Conservation (phyloP, 495 filamentous ascomycete genomes). For the Trichoderma reesei region DNA sequence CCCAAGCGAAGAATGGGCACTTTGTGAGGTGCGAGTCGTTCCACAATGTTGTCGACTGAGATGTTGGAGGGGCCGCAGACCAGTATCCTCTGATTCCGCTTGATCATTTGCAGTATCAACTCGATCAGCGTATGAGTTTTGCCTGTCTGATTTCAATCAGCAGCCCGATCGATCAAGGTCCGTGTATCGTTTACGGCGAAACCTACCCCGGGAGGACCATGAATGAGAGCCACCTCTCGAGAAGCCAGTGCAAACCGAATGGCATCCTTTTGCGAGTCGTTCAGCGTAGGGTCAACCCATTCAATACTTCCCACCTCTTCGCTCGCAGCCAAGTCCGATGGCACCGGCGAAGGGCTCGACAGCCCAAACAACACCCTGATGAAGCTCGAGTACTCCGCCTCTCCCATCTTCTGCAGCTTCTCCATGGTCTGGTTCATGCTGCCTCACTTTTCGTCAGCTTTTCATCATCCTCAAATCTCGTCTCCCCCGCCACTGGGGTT, state of each 20-base stretch:
- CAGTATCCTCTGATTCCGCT: slow-evolving; percentile 59
- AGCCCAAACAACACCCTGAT: slow-evolving; percentile 78
- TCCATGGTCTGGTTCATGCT: slow-evolving; percentile 90
- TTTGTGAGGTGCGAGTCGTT: slow-evolving; percentile 72
- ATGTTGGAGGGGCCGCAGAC: slow-evolving; percentile 96
- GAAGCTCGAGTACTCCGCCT: slow-evolving; percentile 61
- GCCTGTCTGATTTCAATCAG: slow-evolving; percentile 48
- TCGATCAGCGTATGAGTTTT: slow-evolving; percentile 98
- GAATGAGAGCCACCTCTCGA: slow-evolving; percentile 80
- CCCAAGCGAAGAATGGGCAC: slow-evolving; percentile 84
- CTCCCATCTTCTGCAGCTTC: slow-evolving; percentile 59
- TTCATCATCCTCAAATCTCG: not conserved
- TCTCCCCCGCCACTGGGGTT: no score
- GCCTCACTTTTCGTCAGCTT: not conserved
- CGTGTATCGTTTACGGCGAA: no score
- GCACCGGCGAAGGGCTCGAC: slow-evolving; percentile 46
- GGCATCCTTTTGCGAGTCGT: slow-evolving; percentile 84
- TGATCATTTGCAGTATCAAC: slow-evolving; percentile 77
- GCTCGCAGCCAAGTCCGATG: slow-evolving; percentile 29
- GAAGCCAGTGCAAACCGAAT: slow-evolving; percentile 80
- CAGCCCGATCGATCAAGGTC: no score
- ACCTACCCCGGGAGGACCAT: slow-evolving; percentile 79
- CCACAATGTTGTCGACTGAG: slow-evolving; percentile 97
- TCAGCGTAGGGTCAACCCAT: slow-evolving; percentile 72
- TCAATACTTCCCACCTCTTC: slow-evolving; percentile 40